Evolutionary conservation across 2,329 filamentous ascomycete species (phyloP), one percentile per base, ranked within the genome.

Genomic region (Exophiala sideris): DNA sequence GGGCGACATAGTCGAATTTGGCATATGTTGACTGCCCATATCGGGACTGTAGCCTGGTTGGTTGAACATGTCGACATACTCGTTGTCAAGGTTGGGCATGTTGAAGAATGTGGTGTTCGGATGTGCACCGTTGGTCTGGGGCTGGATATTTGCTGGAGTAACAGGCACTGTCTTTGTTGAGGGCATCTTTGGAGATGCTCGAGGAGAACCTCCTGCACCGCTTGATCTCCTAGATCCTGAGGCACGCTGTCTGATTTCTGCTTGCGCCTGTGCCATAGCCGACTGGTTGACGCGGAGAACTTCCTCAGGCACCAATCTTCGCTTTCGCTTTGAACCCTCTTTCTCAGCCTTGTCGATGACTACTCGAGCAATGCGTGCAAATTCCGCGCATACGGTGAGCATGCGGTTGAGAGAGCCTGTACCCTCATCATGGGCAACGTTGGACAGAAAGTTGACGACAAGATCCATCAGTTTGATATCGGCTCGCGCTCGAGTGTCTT

Each of bases 331-430:
- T 4, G 83, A 85, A 34, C 88, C 83, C 48, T 97, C 92, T 65
- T 87, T 90, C 67, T 97, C 92, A 0, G 89, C 83, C 69, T 91
- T 95, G 56, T 97, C 92, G 42, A 97, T 85, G 7, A 96, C 90
- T 2, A 91, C 84, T 66, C 87, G 89, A 34, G 91, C 91, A 60
- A 99, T 96, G 54, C 94, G 85, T 70, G 96, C 91, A 64, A 99
- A 99, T 66, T 99, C 94, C n/a, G 89, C 84, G 70, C 92, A 97
- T 1, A 97, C 87, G 20, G 86, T 87, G 14, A 96, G 81, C 90
- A 97, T 97, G 46, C 94, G 88, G 68, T 90, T 89, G 4, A 97
- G 89, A 64, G 89, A 91, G 39, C 91, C 89, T 54, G 91, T 94
- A 53, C 91, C 88, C 60, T 91, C 89, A 64, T 97, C 92, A 34